Conservation (phyloP, 2,329 filamentous ascomycete genomes). For the Fusarium caatingaense region DNA sequence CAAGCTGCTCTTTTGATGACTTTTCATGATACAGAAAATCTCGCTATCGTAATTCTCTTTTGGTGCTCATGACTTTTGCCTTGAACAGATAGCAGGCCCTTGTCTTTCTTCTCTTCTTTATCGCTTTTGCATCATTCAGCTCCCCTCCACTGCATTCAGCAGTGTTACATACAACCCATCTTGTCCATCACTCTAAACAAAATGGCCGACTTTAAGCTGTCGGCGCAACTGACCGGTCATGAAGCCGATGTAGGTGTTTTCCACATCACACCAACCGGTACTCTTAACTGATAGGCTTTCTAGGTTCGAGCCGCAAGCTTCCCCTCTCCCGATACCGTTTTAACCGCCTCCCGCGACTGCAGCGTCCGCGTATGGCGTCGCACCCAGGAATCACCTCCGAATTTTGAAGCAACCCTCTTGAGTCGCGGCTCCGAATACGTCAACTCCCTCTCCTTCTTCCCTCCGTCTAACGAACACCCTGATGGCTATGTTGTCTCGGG, state of each 20-base stretch:
- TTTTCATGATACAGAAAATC: constrained; percentile 13
- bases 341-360: constrained; percentile 92
- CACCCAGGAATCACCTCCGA: constrained; percentile 71
- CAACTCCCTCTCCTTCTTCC: constrained; percentile 83
- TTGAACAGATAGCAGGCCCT: constrained; percentile 25
- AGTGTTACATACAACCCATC: constrained; percentile 30
- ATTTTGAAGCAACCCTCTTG: constrained; percentile 81
- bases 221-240: constrained; percentile 88
- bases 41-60: constrained; percentile 2
- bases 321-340: constrained; percentile 74
- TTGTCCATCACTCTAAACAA: constrained; percentile 56
- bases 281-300: constrained; percentile 22
- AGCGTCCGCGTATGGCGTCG: constrained; percentile 89
- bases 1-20: constrained; percentile 12
- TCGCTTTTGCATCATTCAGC: constrained; percentile 15
- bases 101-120: constrained; percentile 13
- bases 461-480: constrained; percentile 74
- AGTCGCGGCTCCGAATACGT: constrained; percentile 87
- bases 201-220: constrained; percentile 89
- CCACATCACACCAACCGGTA: neutral
- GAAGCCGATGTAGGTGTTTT: constrained; percentile 83
- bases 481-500: constrained; percentile 88
- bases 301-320: constrained; percentile 91
- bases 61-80: constrained; percentile 10
- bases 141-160: constrained; percentile 23